Evolutionary conservation across 495 filamentous ascomycete genomes (phyloP).

Genomic region (Hyaloscypha variabilis): DNA sequence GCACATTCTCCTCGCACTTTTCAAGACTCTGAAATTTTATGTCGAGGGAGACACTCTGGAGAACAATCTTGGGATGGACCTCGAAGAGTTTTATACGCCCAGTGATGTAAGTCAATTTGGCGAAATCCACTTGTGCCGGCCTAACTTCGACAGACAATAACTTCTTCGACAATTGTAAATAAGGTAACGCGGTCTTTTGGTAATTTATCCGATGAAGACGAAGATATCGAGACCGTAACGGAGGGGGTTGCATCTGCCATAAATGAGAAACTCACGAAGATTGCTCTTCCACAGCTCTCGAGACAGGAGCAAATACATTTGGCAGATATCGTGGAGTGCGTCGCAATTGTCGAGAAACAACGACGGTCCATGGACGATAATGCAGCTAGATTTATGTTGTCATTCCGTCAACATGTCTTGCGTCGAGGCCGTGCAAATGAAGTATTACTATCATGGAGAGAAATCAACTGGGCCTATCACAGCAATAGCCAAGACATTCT

Average conservation of each 20-base stretch:
- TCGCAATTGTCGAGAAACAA: constrained; percentile 85
- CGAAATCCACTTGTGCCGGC: background rate
- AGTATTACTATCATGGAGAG: constrained; percentile 82
- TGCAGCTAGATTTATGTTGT: constrained; percentile 85
- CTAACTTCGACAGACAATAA: constrained; percentile 40
- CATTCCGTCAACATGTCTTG: constrained; percentile 84
- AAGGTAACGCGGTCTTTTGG: constrained; percentile 58
- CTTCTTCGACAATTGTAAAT: constrained; percentile 46
- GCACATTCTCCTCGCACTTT: constrained; percentile 71
- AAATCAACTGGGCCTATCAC: constrained; percentile 94
- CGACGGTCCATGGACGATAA: constrained; percentile 91
- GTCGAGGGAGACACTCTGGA: constrained; percentile 83
- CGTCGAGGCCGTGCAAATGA: constrained; percentile 65
- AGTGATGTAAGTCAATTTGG: constrained; percentile 22
- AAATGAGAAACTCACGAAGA: constrained; percentile 74
- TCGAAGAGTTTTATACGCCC: constrained; percentile 68
- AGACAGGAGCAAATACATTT: constrained; percentile 88
- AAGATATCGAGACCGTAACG: constrained; percentile 65
- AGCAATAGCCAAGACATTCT: constrained; percentile 92
- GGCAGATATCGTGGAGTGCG: constrained; percentile 85
- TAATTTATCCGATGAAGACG: constrained; percentile 54
- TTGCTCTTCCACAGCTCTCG: constrained; percentile 81
- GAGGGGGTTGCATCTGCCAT: constrained; percentile 72
- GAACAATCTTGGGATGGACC: constrained; percentile 71
- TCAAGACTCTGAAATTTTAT: constrained; percentile 79